Base-by-base conservation (phyloP, 352 stramenopile genomes). In the Lagenidium giganteum region DNA sequence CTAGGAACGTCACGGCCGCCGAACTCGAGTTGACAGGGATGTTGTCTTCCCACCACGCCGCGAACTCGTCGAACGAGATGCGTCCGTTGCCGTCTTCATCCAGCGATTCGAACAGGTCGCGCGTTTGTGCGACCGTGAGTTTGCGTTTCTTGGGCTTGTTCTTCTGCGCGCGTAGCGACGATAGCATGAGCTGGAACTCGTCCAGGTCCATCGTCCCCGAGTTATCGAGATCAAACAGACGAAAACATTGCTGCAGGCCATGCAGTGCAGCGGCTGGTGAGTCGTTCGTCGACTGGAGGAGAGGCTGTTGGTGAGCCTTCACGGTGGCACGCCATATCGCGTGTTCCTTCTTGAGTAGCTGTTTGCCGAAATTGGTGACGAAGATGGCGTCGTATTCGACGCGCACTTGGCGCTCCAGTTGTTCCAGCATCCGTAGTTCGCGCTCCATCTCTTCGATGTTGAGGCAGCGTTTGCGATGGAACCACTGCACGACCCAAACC, bases 171-270 rank as follows among this genome's bases (percentile, higher is more conserved):
- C 62, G 61, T 20, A 80, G 32, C 51, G 76, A 70, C 25, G 67
- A 63, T 5, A 80, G 33, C 64, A 80, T 61, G 17, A 80, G 45
- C 39, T 71, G 54, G 22, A 80, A 80, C 27, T 76, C 61, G 33
- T 76, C 58, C 8, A 76, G 55, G 31, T 80, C 61, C 6, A 80
- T 44, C 7, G 64, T 47, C 4, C 67, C 67, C 2, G 67, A 80
- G 39, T 52, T 47, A 29, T 80, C 67, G 1, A 80, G 37, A 26
- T 80, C 67, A 39, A 80, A 80, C 16, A 69, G 54, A 13, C 40
- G 26, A 36, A 80, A 80, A 38, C 54, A 74, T 36, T 71, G 64
- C 0, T 61, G 64, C 16, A 80, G 47, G 25, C 67, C 34, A 16
- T 59, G 1, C 0, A 64, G 16, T 3, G 27, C 41, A 4, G 37